phyloP scores from a whole-genome alignment of 768 basidiomycete species.

The Exidia glandulosa region DNA sequence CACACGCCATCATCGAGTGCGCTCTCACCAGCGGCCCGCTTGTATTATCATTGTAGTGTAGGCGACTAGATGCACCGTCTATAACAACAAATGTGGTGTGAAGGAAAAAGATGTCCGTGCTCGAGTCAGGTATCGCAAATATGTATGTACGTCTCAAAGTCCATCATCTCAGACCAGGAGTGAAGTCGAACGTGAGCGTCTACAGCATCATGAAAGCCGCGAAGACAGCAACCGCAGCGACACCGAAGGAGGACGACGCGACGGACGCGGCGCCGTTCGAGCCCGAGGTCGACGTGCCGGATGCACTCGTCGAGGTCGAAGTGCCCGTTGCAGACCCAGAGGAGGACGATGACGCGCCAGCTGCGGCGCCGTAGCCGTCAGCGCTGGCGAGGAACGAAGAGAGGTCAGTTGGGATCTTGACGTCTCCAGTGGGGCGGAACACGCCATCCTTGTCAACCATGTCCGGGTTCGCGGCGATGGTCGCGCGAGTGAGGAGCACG shows the following conservation, averaged over 20 bases:
- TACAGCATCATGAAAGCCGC: slow-evolving; percentile 33
- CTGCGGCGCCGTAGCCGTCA: slow-evolving; percentile 5
- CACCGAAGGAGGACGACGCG: slow-evolving; percentile 36
- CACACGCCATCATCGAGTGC: no score
- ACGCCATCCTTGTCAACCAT: slow-evolving; percentile 41
- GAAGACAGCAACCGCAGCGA: slow-evolving; percentile 40
- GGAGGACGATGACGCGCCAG: slow-evolving; percentile 18
- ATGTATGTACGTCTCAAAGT: not conserved
- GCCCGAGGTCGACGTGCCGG: slow-evolving; percentile 11
- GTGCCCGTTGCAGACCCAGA: slow-evolving; percentile 13
- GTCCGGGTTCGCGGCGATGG: slow-evolving; percentile 41
- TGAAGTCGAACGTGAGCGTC: no score
- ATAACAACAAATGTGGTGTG: no score
- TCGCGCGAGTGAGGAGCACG: slow-evolving; percentile 36
- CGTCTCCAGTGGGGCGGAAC: slow-evolving; percentile 29
- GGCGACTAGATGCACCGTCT: no score
- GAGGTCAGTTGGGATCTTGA: slow-evolving; percentile 54
- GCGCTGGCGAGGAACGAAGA: slow-evolving; percentile 32
- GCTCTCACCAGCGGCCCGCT: no score
- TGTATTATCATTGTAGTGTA: no score
- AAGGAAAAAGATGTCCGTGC: no score
- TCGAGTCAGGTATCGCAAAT: no score
- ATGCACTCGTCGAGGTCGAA: slow-evolving; percentile 9
- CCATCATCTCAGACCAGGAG: no score
- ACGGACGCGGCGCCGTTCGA: slow-evolving; percentile 36